Conservation (phyloP, 2,329 filamentous ascomycete genomes). For the Colletotrichum zoysiae region DNA sequence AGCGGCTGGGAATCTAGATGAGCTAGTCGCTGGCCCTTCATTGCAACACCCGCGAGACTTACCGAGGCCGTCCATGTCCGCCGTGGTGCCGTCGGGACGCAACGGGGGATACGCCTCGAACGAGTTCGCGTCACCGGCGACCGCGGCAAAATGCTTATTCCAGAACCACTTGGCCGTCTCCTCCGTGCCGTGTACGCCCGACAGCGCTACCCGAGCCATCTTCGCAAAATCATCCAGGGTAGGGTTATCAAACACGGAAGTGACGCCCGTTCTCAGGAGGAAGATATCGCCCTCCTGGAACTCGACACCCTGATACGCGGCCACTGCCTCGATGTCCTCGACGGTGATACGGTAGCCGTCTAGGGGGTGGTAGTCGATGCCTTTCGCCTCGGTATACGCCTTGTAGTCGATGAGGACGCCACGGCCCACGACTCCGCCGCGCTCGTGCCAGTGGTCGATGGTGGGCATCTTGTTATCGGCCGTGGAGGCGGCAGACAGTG, state of each 20-base stretch:
- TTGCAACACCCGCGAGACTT: conserved; percentile 41
- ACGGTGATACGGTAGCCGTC: conserved; percentile 66
- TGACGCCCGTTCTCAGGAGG: conserved; percentile 73
- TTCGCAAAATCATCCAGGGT: conserved; percentile 52
- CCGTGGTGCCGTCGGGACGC: conserved; percentile 54
- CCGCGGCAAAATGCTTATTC: conserved; percentile 75
- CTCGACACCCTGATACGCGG: conserved; percentile 70
- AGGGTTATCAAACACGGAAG: conserved; percentile 67
- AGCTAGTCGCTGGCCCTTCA: neutral
- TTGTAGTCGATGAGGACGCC: conserved; percentile 69
- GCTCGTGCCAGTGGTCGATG: conserved; percentile 63
- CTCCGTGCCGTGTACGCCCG: conserved; percentile 60
- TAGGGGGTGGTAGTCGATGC: conserved; percentile 64
- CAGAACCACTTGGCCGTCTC: conserved; percentile 75
- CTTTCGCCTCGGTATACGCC: conserved; percentile 62
- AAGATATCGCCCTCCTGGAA: conserved; percentile 77
- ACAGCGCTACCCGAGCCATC: conserved; percentile 47
- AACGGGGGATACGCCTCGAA: conserved; percentile 75
- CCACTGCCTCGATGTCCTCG: conserved; percentile 69
- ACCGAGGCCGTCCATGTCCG: conserved; percentile 54
- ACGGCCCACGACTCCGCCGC: conserved; percentile 65
- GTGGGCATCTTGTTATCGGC: conserved; percentile 52
- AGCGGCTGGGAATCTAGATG: neutral
- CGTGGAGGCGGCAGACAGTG: conserved; percentile 46
- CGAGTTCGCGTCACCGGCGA: conserved; percentile 71